Evolutionary conservation across 306 rosid species (phyloP), one percentile per base, ranked within the genome.

Genomic region (Aeschynomene evenia): DNA sequence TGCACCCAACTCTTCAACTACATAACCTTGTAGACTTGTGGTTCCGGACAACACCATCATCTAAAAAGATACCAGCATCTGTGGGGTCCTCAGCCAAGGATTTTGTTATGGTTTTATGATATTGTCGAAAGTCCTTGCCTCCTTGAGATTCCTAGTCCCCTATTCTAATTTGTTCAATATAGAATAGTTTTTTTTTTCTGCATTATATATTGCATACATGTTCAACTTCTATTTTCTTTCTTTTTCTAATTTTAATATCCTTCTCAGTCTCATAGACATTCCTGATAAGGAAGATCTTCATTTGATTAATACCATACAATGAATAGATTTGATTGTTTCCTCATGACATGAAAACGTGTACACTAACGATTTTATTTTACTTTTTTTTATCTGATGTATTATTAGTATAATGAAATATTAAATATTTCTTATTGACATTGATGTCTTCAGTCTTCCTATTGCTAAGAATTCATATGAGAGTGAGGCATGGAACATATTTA

Each of bases 1-100:
- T 91, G 69, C 82, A 78, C 7, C 95, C 99, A 37, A 71, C 95
- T 1, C 45, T 81, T 74, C 86, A 81, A 71, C 85, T 94, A 54
- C 89, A 89, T 46, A 81, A 80, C 81, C 71, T 94, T 14, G 97
- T 94, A 13, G 96, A 94, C 52, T 71, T 88, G 69, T 94, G 99
- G 99, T 89, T 86, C 74, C 83, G 89, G 59, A 84, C 91, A 1
- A 89, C 91, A 26, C 81, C 96, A 18, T 59, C 96, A 10, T 74
- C 91, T 0, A 94, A 87, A 77, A 89, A 79, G 76, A 61, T 83
- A 36, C 88, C 95, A 0, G 95, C 96, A 58, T 77, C 90, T 2
- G 89, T 91, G 31, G 97, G 99, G 15, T 87, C 99, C 71, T 91
- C 99, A 0, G 97, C 97, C 2, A 94, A 94, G 85, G 97, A 94